Percentiles rank a stretch among this genome's conserved stretches.
Evolutionary conservation across 1,284 basidiomycete genomes (phyloP).

Genomic region (Coniophora puteana): DNA sequence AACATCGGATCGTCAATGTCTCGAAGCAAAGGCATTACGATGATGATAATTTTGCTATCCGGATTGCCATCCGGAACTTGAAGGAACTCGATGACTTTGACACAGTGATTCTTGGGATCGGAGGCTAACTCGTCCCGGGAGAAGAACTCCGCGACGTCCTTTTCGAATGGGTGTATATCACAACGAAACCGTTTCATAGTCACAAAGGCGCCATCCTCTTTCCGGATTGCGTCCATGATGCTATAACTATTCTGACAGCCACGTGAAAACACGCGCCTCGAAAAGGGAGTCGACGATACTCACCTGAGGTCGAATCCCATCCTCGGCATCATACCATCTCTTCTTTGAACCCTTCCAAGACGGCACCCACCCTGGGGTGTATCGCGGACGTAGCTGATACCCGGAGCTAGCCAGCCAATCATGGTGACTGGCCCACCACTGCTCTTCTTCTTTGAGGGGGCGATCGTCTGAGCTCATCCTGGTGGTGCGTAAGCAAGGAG

Average conservation of each 20-base stretch:
- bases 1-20: constrained; percentile 18
- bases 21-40: constrained; percentile 24
- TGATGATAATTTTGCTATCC: constrained; percentile 6
- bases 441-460: no score
- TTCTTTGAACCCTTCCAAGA: constrained; percentile 27
- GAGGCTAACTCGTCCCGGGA: constrained; percentile 7
- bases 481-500: no score
- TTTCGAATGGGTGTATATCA: constrained; percentile 14
- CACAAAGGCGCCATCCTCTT: constrained; percentile 20
- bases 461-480: no score
- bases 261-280: no score
- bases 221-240: constrained; percentile 22
- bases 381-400: constrained; percentile 33
- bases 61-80: constrained; percentile 11
- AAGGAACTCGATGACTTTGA: constrained; percentile 24
- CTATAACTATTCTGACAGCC: no score
- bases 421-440: constrained; percentile 28
- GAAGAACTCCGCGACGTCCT: constrained; percentile 15
- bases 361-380: constrained; percentile 31
- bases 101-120: constrained; percentile 25
- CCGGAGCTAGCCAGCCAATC: constrained; percentile 26
- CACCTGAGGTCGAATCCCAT: no score
- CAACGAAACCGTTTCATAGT: constrained; percentile 18
- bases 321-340: constrained; percentile 13
- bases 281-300: no score